phyloP scores from a whole-genome alignment of 306 rosid species.

The Leucaena leucocephala region DNA sequence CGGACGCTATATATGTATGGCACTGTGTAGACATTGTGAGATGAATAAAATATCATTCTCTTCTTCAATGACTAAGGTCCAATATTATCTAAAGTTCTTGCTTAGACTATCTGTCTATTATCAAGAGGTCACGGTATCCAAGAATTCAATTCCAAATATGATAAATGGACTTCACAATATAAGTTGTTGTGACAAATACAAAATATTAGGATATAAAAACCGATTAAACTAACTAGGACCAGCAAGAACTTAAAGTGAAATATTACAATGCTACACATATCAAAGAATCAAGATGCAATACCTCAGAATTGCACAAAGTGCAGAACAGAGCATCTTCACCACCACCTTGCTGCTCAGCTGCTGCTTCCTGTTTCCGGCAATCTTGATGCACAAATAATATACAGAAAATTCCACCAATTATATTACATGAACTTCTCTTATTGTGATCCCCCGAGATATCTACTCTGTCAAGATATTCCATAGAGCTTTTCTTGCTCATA shows the following conservation, averaged over 20 bases:
- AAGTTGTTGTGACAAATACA: neutral
- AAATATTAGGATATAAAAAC: neutral
- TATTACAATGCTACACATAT: slow-evolving; percentile 2
- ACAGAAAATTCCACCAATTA: slow-evolving; percentile 69
- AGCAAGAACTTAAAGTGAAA: slow-evolving; percentile 21
- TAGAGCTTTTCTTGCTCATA: slow-evolving; percentile 82
- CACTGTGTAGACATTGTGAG: too few species aligned
- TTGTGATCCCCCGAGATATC: slow-evolving; percentile 51
- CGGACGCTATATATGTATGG: too few species aligned
- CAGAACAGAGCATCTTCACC: slow-evolving; percentile 93
- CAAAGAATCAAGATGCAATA: slow-evolving; percentile 41
- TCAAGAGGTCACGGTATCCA: neutral
- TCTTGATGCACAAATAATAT: slow-evolving; percentile 81
- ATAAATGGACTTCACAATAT: neutral
- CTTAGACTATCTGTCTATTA: neutral
- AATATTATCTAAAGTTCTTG: neutral
- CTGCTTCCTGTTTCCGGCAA: slow-evolving; percentile 74
- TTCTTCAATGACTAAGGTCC: too few species aligned
- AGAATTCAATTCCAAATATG: neutral
- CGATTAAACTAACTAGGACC: slow-evolving; percentile 23
- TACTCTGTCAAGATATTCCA: slow-evolving; percentile 62
- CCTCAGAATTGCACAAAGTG: slow-evolving; percentile 98
- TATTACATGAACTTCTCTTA: slow-evolving; percentile 46
- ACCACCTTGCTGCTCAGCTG: slow-evolving; percentile 63
- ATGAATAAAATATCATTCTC: too few species aligned